These are phyloP conservation scores for Pleurotus giganteus DNA, from an alignment of 768 basidiomycete species.

Conservation along the genomic window DNA sequence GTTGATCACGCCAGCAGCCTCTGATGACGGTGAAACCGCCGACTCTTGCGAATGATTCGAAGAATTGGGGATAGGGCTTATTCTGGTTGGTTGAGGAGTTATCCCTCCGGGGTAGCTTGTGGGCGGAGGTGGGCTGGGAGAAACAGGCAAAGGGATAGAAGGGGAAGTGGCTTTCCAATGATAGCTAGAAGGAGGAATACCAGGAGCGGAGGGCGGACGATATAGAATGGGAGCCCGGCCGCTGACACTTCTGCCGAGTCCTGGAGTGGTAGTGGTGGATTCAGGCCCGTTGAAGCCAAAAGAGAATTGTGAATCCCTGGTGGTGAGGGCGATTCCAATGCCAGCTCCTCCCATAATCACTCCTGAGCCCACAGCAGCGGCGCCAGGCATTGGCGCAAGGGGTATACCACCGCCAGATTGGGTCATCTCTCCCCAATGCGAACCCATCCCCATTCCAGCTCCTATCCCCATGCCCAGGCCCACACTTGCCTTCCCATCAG, in stretches of 20 bases:
- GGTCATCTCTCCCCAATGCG: background rate
- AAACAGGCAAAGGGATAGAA: background rate
- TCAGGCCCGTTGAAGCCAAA: background rate
- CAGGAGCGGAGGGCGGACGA: background rate
- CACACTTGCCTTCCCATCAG: background rate
- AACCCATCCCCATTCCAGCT: background rate
- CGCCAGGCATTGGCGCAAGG: background rate
- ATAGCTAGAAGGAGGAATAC: background rate
- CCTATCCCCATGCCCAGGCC: background rate
- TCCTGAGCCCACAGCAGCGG: background rate
- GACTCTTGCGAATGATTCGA: background rate
- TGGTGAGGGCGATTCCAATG: constrained; percentile 1
- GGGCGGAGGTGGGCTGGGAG: background rate
- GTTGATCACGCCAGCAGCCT: background rate
- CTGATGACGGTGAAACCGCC: background rate
- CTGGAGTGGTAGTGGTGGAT: background rate
- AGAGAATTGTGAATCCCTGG: background rate
- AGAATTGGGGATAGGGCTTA: background rate
- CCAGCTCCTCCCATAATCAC: background rate
- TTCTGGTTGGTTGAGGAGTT: background rate
- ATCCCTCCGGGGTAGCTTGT: background rate
- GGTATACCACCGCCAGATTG: background rate
- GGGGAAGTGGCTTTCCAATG: background rate
- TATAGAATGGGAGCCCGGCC: constrained; percentile 2
- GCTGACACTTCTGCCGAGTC: background rate